These are phyloP conservation scores for Pyricularia grisea DNA, from an alignment of 2,329 filamentous ascomycete species.

Conservation along the genomic window DNA sequence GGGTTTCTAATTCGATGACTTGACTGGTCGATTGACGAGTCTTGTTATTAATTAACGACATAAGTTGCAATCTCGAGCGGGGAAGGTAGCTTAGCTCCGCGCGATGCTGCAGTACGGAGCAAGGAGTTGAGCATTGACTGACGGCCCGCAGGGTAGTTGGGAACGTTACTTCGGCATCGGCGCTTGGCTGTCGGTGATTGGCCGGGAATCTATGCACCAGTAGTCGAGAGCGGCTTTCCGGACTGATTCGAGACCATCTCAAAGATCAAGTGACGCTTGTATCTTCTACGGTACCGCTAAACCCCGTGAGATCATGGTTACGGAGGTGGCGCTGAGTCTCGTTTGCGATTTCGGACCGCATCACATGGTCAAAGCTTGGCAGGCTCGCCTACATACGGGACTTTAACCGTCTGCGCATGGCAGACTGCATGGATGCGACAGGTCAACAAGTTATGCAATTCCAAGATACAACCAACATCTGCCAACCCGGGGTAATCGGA, in stretches of 20 bases:
- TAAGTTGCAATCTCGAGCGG: neutral
- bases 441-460: neutral
- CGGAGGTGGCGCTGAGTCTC: neutral
- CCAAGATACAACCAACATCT: neutral
- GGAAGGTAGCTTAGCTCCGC: neutral
- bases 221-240: neutral
- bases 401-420: neutral
- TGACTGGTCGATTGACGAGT: neutral
- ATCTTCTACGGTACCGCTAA: too few species aligned
- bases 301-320: neutral
- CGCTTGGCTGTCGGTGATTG: neutral
- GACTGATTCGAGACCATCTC: neutral
- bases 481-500: neutral
- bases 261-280: neutral
- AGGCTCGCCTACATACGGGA: neutral
- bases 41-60: neutral
- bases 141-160: neutral
- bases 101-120: neutral
- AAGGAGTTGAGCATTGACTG: neutral
- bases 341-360: neutral
- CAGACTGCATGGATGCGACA: neutral
- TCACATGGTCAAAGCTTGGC: neutral
- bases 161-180: neutral
- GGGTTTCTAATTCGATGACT: neutral
- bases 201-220: neutral